A percentile compares a stretch with the other conserved stretches of the same genome.
These are phyloP conservation scores for Myriangium duriaei DNA, from an alignment of 2,329 filamentous ascomycete species.

Conservation along the genomic window DNA sequence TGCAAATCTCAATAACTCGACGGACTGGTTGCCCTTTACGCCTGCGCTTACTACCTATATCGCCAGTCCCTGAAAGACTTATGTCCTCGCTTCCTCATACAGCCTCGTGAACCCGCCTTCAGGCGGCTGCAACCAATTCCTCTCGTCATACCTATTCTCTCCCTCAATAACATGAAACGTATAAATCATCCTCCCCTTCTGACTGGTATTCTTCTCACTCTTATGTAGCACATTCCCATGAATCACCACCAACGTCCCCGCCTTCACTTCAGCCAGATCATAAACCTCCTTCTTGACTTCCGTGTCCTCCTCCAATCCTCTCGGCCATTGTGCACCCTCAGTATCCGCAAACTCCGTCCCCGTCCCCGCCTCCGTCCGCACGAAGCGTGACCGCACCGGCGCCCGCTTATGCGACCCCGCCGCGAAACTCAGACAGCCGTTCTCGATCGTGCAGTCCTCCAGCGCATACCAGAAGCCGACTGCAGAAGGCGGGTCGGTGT, in stretches of 20 bases:
- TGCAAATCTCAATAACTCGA: no score
- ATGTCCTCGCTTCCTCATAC: constrained; percentile 6
- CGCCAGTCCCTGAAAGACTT: no score
- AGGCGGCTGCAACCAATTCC: constrained; percentile 89
- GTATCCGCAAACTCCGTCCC: constrained; percentile 48
- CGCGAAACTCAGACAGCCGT: constrained; percentile 81
- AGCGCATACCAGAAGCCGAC: constrained; percentile 97
- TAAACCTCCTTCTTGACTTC: constrained; percentile 46
- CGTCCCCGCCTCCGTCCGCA: constrained; percentile 48
- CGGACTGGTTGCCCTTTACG: no score
- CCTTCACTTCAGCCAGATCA: constrained; percentile 74
- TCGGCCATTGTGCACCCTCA: constrained; percentile 41
- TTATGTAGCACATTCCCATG: constrained; percentile 94
- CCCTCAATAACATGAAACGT: constrained; percentile 96
- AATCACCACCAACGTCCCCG: constrained; percentile 80
- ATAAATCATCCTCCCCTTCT: constrained; percentile 84
- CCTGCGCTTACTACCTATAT: no score
- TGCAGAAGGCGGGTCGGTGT: constrained; percentile 76
- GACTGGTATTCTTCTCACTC: constrained; percentile 82
- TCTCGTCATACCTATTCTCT: constrained; percentile 62
- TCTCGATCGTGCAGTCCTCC: constrained; percentile 75
- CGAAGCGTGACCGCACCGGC: constrained; percentile 60
- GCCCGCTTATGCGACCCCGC: constrained; percentile 68
- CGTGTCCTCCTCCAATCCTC: constrained; percentile 27
- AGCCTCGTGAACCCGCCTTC: constrained; percentile 52